Percentiles rank a stretch among this genome's conserved stretches.
These are phyloP conservation scores for Raddia distichophylla DNA, from an alignment of 176 grass and related monocot species.

Conservation along the genomic window DNA sequence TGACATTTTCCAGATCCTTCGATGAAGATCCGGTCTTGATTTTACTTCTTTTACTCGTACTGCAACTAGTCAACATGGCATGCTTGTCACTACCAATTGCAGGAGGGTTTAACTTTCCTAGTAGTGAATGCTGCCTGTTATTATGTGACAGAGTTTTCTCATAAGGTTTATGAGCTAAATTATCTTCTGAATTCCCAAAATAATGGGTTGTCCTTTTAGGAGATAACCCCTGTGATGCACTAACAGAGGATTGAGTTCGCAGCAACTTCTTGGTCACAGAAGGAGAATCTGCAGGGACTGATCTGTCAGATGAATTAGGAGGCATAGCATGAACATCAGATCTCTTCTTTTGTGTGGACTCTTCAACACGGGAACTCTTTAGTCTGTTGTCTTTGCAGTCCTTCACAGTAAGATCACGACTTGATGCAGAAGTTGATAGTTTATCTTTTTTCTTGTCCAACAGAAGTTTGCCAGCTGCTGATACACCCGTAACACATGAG, in stretches of 20 bases:
- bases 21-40: constrained; percentile 33
- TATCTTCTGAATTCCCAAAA: constrained; percentile 37
- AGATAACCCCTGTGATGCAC: constrained; percentile 45
- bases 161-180: constrained; percentile 37
- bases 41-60: constrained; percentile 30
- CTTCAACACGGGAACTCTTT: constrained; percentile 34
- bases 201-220: constrained; percentile 29
- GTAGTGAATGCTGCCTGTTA: constrained; percentile 1
- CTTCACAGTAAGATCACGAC: constrained; percentile 47
- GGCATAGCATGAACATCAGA: constrained; percentile 27
- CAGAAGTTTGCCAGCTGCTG: constrained; percentile 47
- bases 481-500: constrained; percentile 61
- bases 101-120: constrained; percentile 32
- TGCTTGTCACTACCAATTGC: constrained; percentile 35
- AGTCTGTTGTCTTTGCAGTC: constrained; percentile 38
- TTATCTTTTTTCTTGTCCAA: constrained; percentile 54
- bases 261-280: constrained; percentile 42
- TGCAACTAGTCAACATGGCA: not conserved
- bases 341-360: constrained; percentile 49
- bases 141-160: constrained; percentile 38
- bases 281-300: constrained; percentile 30
- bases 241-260: constrained; percentile 43
- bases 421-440: constrained; percentile 56
- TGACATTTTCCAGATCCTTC: constrained; percentile 33
- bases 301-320: constrained; percentile 36